Evolutionary conservation across 2,329 filamentous ascomycete species (phyloP), one percentile per base, ranked within the genome.

Genomic region (Domatiomyces globalis): DNA sequence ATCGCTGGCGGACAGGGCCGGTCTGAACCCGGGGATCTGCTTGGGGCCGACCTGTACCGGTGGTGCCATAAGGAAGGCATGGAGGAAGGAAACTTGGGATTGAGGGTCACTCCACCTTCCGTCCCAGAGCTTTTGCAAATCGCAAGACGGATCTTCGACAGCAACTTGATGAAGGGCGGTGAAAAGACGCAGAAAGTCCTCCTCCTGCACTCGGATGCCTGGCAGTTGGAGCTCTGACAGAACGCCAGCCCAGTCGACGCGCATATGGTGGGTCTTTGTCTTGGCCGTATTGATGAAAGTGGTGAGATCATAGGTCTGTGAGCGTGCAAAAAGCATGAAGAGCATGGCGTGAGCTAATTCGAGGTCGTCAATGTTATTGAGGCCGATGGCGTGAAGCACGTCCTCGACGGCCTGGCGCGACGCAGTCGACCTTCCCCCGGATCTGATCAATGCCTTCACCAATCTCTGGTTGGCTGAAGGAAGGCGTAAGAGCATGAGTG

Each of bases 1-100:
- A 43, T 83, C 78, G 48, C 79, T 74, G 27, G 74, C 57, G 2
- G 81, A 80, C 63, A 95, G 94, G 2, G 87, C 87, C 20, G 81
- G 77, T 51, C 85, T 79, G 36, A 96, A 76, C 33, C 84, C 80
- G 0, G 88, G 90, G 53, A 96, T 92, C 36, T 84, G 85, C 10
- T 82, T 84, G 2, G 87, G 84, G 65, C 96, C 88, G 22, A 95
- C 75, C 61, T 89, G 79, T 25, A 86, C 79, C 0, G 83, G 77
- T 10, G 78, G 79, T 51, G 89, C 77, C 3, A 85, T 85, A 19
- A 90, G 76, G 65, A 90, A 95, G 17, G 88, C 88, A 56, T 84
- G 84, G 50, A 96, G 79, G 65, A 96, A 95, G n/a, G 89, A 94
- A 36, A 98, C 72, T 58, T 96, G 90, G 0, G 92, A 87, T 56